phyloP scores from a whole-genome alignment of 2,329 filamentous ascomycete genomes.

The Xylaria sp. region DNA sequence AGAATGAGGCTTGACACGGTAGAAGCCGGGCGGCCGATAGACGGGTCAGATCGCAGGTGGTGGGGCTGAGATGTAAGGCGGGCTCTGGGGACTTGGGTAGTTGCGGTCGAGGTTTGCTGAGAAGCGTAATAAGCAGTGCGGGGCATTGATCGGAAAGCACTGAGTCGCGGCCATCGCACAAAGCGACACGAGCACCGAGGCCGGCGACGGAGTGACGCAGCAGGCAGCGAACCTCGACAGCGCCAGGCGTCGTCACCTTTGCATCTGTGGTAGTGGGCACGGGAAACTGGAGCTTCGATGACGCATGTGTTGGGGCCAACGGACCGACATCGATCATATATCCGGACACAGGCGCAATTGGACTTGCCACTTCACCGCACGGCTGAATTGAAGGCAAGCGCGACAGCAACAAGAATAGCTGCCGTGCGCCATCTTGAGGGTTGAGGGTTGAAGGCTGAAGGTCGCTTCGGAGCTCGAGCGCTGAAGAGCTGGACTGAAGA shows the following conservation, averaged over 20 bases:
- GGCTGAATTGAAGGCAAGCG: constrained; percentile 26
- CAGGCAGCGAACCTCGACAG: constrained; percentile 4
- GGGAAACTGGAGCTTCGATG: constrained; percentile 39
- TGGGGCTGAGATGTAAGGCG: constrained; percentile 28
- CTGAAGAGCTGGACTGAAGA: constrained; percentile 31
- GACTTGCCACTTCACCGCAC: constrained; percentile 22
- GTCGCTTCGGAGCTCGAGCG: constrained; percentile 39
- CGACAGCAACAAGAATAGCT: constrained; percentile 3
- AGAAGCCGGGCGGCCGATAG: constrained; percentile 7
- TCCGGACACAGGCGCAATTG: constrained; percentile 32
- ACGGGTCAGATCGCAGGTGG: constrained; percentile 28
- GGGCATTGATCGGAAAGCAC: constrained; percentile 15
- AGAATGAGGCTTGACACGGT: neutral
- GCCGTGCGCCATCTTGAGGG: neutral
- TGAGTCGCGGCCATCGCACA: constrained; percentile 7
- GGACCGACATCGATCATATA: constrained; percentile 41
- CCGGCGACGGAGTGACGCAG: constrained; percentile 12
- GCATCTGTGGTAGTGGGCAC: constrained; percentile 24
- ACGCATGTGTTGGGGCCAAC: constrained; percentile 43
- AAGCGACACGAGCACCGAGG: constrained; percentile 7
- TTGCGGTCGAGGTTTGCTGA: constrained; percentile 24
- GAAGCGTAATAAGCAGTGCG: constrained; percentile 18
- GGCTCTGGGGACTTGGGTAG: constrained; percentile 8
- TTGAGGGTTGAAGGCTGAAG: too few relatives aligned
- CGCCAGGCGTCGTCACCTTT: constrained; percentile 11